Evolutionary conservation across 75 land plant genomes (phyloP).

Genomic region (Cryptomeria japonica): DNA sequence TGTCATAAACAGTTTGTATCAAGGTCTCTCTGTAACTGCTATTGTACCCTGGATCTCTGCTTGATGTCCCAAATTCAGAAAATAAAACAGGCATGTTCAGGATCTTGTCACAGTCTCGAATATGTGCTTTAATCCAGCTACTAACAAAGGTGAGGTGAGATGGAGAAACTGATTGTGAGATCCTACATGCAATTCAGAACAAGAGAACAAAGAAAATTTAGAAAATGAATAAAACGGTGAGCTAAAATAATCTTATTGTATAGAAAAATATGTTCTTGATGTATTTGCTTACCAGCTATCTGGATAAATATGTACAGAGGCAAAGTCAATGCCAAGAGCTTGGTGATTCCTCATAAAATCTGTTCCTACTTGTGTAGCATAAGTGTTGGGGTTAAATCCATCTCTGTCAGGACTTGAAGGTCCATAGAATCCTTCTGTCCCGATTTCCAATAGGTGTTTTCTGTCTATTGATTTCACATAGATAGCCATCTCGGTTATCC

Average conservation of each 20-base stretch:
- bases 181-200: constrained; percentile 28
- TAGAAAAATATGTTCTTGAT: not conserved
- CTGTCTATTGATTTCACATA: constrained; percentile 81
- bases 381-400: constrained; percentile 61
- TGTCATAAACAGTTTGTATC: constrained; percentile 46
- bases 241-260: not conserved
- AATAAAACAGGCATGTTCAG: constrained; percentile 80
- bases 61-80: constrained; percentile 78
- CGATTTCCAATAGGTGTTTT: constrained; percentile 66
- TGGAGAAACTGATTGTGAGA: constrained; percentile 43
- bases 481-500: constrained; percentile 88
- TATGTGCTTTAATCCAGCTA: constrained; percentile 75
- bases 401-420: constrained; percentile 50
- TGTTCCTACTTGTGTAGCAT: constrained; percentile 63
- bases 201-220: not conserved
- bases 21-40: constrained; percentile 42
- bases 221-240: not conserved
- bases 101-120: constrained; percentile 54
- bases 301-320: constrained; percentile 82
- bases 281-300: constrained; percentile 64
- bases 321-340: constrained; percentile 75
- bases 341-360: constrained; percentile 86
- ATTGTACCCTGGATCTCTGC: constrained; percentile 53
- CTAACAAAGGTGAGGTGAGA: constrained; percentile 55
- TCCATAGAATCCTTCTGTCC: constrained; percentile 85